A percentile compares a stretch with the other conserved stretches of the same genome.
Evolutionary conservation across 2,329 filamentous ascomycete genomes (phyloP).

Genomic region (Thermothelomyces thermophilus): DNA sequence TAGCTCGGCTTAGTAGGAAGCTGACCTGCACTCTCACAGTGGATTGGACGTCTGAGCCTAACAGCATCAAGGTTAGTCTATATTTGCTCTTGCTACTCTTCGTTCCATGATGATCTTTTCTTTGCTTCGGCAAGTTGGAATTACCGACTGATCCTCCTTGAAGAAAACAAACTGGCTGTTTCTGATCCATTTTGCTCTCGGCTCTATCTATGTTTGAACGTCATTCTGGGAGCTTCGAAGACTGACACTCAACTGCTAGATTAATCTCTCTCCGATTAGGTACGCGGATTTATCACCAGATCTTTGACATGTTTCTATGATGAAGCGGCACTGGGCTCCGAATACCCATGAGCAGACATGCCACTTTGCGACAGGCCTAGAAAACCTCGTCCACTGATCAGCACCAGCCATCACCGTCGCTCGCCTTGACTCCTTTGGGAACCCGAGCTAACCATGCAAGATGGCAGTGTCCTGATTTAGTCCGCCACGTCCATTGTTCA

Average conservation of each 20-base stretch:
- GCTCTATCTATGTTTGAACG: conserved; percentile 13
- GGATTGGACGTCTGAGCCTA: too few species aligned
- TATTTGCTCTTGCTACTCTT: neutral
- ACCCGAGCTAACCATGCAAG: conserved; percentile 14
- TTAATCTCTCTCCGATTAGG: conserved; percentile 11
- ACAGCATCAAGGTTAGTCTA: too few species aligned
- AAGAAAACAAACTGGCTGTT: conserved; percentile 79
- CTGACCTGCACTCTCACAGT: too few species aligned
- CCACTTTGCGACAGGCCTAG: conserved; percentile 97
- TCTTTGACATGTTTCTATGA: conserved; percentile 45
- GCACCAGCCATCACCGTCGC: conserved; percentile 12
- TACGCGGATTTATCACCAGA: conserved; percentile 6
- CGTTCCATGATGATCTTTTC: conserved; percentile 58
- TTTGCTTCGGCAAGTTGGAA: conserved; percentile 75
- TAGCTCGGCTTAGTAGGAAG: too few species aligned
- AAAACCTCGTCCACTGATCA: conserved; percentile 98
- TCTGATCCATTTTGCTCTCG: conserved; percentile 52
- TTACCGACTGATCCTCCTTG: conserved; percentile 82
- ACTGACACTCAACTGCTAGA: conserved; percentile 20
- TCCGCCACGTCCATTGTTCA: neutral
- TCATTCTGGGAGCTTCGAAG: neutral
- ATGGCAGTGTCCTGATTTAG: neutral
- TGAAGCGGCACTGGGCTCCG: conserved; percentile 98
- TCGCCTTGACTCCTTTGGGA: neutral
- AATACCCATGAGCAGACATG: conserved; percentile 72